Percentiles rank a stretch among this genome's conserved stretches.
phyloP scores from a whole-genome alignment of 2,329 filamentous ascomycete genomes.

The Pseudogymnoascus sp. region DNA sequence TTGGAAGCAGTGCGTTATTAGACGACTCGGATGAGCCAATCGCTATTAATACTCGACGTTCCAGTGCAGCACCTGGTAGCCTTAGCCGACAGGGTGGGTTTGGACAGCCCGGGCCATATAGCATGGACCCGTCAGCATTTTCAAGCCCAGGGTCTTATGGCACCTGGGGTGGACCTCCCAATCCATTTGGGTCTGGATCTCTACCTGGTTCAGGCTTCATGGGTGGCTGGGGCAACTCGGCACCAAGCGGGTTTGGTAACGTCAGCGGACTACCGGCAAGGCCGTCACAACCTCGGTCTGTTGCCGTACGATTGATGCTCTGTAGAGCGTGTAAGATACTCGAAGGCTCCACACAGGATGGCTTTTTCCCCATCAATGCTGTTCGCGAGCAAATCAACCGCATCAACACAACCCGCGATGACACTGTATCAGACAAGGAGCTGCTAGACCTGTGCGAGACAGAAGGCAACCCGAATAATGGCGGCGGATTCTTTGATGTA shows the following conservation, averaged over 20 bases:
- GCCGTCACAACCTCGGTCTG: constrained; percentile 52
- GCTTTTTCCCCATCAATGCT: constrained; percentile 60
- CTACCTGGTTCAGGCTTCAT: constrained; percentile 23
- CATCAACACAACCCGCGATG: constrained; percentile 41
- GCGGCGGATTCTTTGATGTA: constrained; percentile 76
- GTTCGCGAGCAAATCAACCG: constrained; percentile 57
- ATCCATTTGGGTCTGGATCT: constrained; percentile 26
- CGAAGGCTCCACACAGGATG: constrained; percentile 40
- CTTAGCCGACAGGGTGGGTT: constrained; percentile 21
- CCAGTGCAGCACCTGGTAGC: constrained; percentile 23
- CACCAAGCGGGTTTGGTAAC: constrained; percentile 39
- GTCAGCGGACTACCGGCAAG: constrained; percentile 32
- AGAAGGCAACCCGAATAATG: constrained; percentile 76
- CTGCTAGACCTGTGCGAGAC: constrained; percentile 78
- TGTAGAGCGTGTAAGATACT: constrained; percentile 68
- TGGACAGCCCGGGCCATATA: constrained; percentile 20
- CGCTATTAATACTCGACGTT: constrained; percentile 28
- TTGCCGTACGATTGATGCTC: constrained; percentile 63
- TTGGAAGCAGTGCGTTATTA: constrained; percentile 84
- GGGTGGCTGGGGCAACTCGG: constrained; percentile 22
- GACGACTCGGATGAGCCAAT: constrained; percentile 59
- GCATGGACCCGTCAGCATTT: constrained; percentile 23
- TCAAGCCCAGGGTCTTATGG: constrained; percentile 23
- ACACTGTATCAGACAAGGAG: constrained; percentile 49
- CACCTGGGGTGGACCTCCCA: constrained; percentile 27